Conservation (phyloP, 1,284 basidiomycete species). For the Trametes versicolor region DNA sequence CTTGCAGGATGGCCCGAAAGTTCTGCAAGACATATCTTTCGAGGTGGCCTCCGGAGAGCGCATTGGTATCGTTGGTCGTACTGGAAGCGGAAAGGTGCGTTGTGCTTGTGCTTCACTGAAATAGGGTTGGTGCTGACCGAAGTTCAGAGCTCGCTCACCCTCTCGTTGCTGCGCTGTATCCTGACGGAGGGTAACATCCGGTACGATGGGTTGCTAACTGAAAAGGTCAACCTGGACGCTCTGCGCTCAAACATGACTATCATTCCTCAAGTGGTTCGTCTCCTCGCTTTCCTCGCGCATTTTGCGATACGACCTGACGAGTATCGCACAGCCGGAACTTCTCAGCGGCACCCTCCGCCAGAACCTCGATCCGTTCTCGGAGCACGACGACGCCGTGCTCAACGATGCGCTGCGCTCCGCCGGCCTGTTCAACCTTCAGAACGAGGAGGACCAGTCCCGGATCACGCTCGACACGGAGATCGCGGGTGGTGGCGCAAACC, state of each 20-base stretch:
- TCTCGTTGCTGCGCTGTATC: constrained; percentile 56
- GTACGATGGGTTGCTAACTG: constrained; percentile 46
- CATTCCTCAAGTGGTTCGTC: constrained; percentile 49
- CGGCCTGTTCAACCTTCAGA: constrained; percentile 62
- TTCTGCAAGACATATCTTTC: constrained; percentile 59
- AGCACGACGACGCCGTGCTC: constrained; percentile 74
- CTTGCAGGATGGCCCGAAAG: constrained; percentile 50
- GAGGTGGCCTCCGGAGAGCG: constrained; percentile 59
- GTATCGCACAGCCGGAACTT: constrained; percentile 62
- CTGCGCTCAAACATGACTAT: constrained; percentile 58
- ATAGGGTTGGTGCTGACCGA: constrained; percentile 24
- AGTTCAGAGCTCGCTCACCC: constrained; percentile 57
- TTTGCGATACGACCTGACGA: constrained; percentile 35
- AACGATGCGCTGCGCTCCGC: constrained; percentile 62
- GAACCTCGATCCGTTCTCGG: constrained; percentile 77
- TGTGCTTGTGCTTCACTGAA: neutral
- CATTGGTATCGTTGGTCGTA: constrained; percentile 75
- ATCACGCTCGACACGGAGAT: constrained; percentile 66
- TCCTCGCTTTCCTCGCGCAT: constrained; percentile 45
- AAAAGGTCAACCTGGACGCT: constrained; percentile 67
- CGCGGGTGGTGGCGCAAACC: constrained; percentile 68
- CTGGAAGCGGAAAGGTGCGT: constrained; percentile 76
- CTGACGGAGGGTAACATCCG: constrained; percentile 53
- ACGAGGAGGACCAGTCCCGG: constrained; percentile 57
- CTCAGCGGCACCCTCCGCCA: constrained; percentile 65